Percentiles rank a stretch among this genome's conserved stretches.
Evolutionary conservation across 352 stramenopile species (phyloP).

Genomic region (Pythium periplocum): DNA sequence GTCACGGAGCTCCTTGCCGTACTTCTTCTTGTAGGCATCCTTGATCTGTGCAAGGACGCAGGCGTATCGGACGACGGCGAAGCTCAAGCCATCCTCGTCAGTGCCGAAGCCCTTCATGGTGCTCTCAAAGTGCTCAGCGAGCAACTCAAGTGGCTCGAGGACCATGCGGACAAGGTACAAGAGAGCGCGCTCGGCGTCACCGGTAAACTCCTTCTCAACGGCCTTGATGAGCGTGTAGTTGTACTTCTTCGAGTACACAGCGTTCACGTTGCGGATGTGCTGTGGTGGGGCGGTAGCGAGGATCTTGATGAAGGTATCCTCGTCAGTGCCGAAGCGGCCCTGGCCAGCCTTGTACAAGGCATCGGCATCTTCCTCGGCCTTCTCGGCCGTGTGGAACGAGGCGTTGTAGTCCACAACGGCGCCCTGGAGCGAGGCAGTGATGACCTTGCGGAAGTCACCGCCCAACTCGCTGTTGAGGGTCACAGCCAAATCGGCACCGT

Average conservation of each 20-base stretch:
- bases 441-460: slow-evolving; percentile 71
- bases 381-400: slow-evolving; percentile 47
- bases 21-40: slow-evolving; percentile 72
- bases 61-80: slow-evolving; percentile 72
- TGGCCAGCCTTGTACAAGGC: slow-evolving; percentile 66
- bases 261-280: slow-evolving; percentile 52
- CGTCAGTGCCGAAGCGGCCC: slow-evolving; percentile 62
- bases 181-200: slow-evolving; percentile 45
- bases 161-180: slow-evolving; percentile 61
- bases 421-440: slow-evolving; percentile 61
- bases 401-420: slow-evolving; percentile 49
- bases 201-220: slow-evolving; percentile 64
- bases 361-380: slow-evolving; percentile 52
- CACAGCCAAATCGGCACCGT: slow-evolving; percentile 52
- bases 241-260: slow-evolving; percentile 53
- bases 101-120: slow-evolving; percentile 77
- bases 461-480: slow-evolving; percentile 52
- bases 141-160: slow-evolving; percentile 46
- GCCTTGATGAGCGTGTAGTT: slow-evolving; percentile 57
- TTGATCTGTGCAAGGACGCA: slow-evolving; percentile 67
- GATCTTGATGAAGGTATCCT: slow-evolving; percentile 58
- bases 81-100: slow-evolving; percentile 55
- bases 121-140: slow-evolving; percentile 63
- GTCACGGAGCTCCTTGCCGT: slow-evolving; percentile 72
- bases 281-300: slow-evolving; percentile 42